These are phyloP conservation scores for Talaromyces sp. DNA, from an alignment of 2,329 filamentous ascomycete genomes.

Conservation along the genomic window DNA sequence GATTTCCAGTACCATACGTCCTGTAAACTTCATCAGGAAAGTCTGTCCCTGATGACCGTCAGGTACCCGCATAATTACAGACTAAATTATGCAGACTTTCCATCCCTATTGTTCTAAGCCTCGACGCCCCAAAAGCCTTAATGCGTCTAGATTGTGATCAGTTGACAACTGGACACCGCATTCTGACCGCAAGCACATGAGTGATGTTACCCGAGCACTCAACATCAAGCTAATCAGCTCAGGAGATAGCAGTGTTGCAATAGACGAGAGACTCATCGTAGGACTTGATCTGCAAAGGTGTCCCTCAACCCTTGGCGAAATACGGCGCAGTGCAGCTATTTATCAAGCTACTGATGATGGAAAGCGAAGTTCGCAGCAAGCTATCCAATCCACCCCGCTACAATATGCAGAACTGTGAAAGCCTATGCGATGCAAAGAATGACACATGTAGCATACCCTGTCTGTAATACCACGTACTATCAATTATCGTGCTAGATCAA, in stretches of 20 bases:
- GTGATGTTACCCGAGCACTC: not conserved
- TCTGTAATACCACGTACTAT: not conserved
- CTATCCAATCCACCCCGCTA: constrained; percentile 4
- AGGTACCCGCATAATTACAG: not conserved
- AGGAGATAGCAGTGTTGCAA: too few species aligned
- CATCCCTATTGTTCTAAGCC: not conserved
- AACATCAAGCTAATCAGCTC: not conserved
- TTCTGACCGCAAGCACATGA: not conserved
- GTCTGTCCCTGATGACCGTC: not conserved
- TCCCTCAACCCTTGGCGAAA: not conserved
- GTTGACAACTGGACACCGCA: not conserved
- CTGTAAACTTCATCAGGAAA: not conserved
- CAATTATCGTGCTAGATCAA: not conserved
- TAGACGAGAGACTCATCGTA: not conserved
- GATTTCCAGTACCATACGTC: not conserved
- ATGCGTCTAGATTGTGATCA: not conserved
- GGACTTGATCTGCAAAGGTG: not conserved
- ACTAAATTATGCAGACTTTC: not conserved
- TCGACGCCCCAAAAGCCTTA: not conserved
- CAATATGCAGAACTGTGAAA: not conserved
- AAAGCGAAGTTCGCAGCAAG: not conserved
- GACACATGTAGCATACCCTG: not conserved
- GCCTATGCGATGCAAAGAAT: not conserved
- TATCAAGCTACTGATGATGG: not conserved
- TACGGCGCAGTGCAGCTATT: constrained; percentile 1